phyloP scores from a whole-genome alignment of 2,329 filamentous ascomycete species.

The Penicillium sp. region DNA sequence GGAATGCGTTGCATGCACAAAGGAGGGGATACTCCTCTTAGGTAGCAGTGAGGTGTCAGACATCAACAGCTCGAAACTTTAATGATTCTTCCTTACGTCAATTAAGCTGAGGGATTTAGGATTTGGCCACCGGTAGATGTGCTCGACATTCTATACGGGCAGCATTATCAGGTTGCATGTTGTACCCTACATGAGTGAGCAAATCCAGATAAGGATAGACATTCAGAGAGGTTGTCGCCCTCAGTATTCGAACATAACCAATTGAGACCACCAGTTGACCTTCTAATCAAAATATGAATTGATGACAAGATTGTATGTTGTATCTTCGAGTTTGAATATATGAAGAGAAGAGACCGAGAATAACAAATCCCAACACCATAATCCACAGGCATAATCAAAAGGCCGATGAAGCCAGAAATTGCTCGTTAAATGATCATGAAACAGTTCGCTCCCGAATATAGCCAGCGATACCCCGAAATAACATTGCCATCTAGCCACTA shows the following conservation, averaged over 20 bases:
- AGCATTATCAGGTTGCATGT: no score
- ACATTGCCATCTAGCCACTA: neutral
- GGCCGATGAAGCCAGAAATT: neutral
- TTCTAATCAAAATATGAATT: neutral
- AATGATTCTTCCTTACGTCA: no score
- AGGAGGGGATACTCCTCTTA: no score
- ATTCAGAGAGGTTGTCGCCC: neutral
- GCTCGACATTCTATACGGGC: no score
- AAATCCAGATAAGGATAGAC: neutral
- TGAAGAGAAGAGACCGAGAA: conserved; percentile 1
- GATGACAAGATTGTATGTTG: neutral
- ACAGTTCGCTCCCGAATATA: neutral
- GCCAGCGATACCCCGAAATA: neutral
- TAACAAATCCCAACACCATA: neutral
- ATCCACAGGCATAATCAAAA: neutral
- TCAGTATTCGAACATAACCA: neutral
- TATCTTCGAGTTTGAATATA: conserved; percentile 4
- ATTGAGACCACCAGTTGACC: neutral
- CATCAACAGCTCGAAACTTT: no score
- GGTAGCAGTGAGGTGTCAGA: no score
- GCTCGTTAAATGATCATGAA: neutral
- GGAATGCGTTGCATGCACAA: no score
- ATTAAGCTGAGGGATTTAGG: no score
- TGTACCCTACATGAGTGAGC: neutral
- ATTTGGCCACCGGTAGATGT: no score